Base-by-base conservation (phyloP, 345 rosid species). In the Cardamine resedifolia region DNA sequence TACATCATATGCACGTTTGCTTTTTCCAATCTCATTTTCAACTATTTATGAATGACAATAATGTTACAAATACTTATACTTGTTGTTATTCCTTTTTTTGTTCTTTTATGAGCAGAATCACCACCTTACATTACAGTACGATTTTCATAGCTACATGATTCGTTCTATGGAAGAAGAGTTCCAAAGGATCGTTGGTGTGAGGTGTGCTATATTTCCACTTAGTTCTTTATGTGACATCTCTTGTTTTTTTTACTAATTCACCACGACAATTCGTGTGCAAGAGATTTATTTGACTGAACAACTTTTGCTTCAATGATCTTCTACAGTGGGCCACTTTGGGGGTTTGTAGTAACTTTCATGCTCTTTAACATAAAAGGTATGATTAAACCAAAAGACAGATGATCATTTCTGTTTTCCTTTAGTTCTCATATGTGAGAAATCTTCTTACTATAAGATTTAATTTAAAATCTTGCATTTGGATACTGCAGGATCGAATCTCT, bases 91-190 rank as follows among this genome's bases (percentile, higher is more conserved):
- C 43, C 27, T 5, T 20, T 28, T 58, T 66, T 65, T 64, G 59
- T 56, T 58, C 38, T 26, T 58, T 60, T 31, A 23, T 81, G 78
- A 57, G 79, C 90, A 95, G 99, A 95, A 91, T 76, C 99, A 95
- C 86, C 76, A 88, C 77, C 90, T 95, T 69, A 30, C 82, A 3
- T 64, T 57, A 28, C 84, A 79, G 76, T 91, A 91, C 63, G 97
- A 95, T 83, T 95, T 95, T 77, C 97, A 91, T 68, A 84, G 96
- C 83, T 95, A 95, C 63, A 91, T 95, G 99, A 81, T 91, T 66
- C 96, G 99, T 51, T 88, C 99, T 45, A 95, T 89, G 99, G 99
- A 95, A 78, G 99, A 95, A 82, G 97, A 95, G 78, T 91, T 95
- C 80, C 96, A 87, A 60, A 85, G 77, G 70, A 95, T 91, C 44